Evolutionary conservation across 352 stramenopile species (phyloP), one percentile per base, ranked within the genome.

Genomic region (Globisporangium spinosum): DNA sequence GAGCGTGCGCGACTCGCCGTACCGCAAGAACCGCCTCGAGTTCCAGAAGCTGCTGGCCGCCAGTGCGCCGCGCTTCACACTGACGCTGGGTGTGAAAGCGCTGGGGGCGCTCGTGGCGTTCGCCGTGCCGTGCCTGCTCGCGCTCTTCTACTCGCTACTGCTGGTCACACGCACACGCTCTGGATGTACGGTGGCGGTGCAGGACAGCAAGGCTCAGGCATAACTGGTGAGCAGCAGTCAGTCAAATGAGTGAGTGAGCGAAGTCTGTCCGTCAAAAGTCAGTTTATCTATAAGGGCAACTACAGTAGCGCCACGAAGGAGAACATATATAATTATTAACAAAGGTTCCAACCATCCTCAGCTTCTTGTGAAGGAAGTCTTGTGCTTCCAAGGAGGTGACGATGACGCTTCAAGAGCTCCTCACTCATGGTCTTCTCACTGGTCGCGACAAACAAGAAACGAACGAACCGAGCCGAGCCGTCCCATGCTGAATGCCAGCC

Each of bases 11-110:
- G 67, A 75, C 32, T 83, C 78, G 49, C 76, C 78, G 1, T 92
- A 91, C 68, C 74, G 80, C 68, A 80, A 86, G 62, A 72, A 79
- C 20, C 79, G 84, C 13, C 79, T 89, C 63, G 82, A 90, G 55
- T 87, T 92, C 63, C 74, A 70, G 49, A 23, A 62, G 58, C 10
- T 70, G 34, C 47, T 70, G 58, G 13, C 38, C 2, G 45, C 45
- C 12, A 67, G 51, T 20, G 58, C 43, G 4, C 65, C 58, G 12
- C n/a, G 34, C 38, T 62, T 62, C 54, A 70, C 65, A 35, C 65
- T 70, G 13, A 12, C 20, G 25, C 65, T 70, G 25, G 65, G 65
- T 4, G 49, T 66, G 32, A 51, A 29, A 7, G 58, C 59, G 6
- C 58, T 70, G 22, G 55, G 34, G 9, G 58, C 27, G 25, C 47